Evolutionary conservation across 2,329 filamentous ascomycete species (phyloP), one percentile per base, ranked within the genome.

Genomic region (Onygenales sp.): DNA sequence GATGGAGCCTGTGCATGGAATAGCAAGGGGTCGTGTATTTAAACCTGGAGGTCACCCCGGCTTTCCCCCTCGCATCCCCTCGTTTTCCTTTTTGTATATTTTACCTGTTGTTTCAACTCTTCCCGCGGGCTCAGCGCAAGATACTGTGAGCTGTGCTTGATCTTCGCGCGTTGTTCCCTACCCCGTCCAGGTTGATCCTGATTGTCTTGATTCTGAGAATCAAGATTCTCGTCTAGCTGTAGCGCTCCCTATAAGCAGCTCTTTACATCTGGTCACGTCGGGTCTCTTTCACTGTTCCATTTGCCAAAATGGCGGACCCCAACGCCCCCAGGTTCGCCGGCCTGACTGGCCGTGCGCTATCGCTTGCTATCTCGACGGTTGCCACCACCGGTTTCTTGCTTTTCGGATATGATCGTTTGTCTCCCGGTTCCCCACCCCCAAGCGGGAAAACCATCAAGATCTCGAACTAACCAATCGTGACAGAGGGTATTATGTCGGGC

Each of bases 371-470:
- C 46, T 83, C 83, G 1, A 75, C 77, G n/a, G 76, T 85, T 37
- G 79, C 80, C 7, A 82, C 80, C 2, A 80, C 76, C 6, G 80
- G 78, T 3, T 82, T 83, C 66, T 65, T 81, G 11, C 74, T 81
- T 14, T 80, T 80, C 55, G 77, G 77, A 43, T 80, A 80, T 58
- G 76, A 80, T 54, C 78, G 65, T 69, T 61, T 52, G 63, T 59
- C n/a, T n/a, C 14, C 34, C 14, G 5, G 10, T 49, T 14, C 31
- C 8, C 3, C n/a, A 33, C 14, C 34, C n/a, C 32, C 36, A 47
- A 14, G 31, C n/a, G 27, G 17, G 11, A 13, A 11, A n/a, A 13
- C 36, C 6, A 33, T 46, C 17, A 27, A 6, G 10, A 17, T 4
- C n/a, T 8, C n/a, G 13, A 5, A 42, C 44, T 52, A 33, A 52